Conservation (phyloP, 2,329 filamentous ascomycete species). For the Colletotrichum shisoi region DNA sequence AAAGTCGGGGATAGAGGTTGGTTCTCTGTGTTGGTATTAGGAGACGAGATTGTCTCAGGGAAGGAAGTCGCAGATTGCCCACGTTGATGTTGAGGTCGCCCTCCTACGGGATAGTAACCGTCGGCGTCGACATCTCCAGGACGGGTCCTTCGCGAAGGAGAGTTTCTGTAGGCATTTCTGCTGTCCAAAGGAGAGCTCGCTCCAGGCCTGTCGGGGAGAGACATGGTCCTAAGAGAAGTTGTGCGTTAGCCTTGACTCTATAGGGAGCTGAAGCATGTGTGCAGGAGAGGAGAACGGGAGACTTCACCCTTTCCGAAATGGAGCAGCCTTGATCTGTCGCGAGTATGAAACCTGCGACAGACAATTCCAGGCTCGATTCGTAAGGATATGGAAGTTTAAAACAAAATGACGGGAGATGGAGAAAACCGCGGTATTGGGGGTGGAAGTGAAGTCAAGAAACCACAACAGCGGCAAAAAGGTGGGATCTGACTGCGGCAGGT, state of each 20-base stretch:
- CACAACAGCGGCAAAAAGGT: conserved; percentile 27
- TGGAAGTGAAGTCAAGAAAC: conserved; percentile 12
- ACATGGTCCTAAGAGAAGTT: conserved; percentile 59
- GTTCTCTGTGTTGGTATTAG: conserved; percentile 65
- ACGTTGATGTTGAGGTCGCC: conserved; percentile 59
- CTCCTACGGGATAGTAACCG: conserved; percentile 56
- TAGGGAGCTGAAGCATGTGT: conserved; percentile 5
- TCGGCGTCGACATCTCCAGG: conserved; percentile 76
- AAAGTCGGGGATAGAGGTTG: conserved; percentile 62
- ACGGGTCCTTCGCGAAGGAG: conserved; percentile 70
- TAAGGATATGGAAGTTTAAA: conserved; percentile 5
- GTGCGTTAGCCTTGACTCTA: conserved; percentile 22
- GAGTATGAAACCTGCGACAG: conserved; percentile 24
- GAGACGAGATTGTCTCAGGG: conserved; percentile 63
- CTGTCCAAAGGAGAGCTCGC: conserved; percentile 68
- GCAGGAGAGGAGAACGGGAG: conserved; percentile 8
- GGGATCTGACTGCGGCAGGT: conserved; percentile 21
- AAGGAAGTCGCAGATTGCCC: conserved; percentile 66
- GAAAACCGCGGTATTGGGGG: conserved; percentile 8
- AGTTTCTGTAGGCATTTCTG: conserved; percentile 71
- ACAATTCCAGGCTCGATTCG: conserved; percentile 20
- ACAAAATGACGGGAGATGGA: conserved; percentile 7
- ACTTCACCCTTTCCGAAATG: conserved; percentile 40
- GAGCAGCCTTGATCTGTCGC: conserved; percentile 27
- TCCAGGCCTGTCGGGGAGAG: conserved; percentile 70